A percentile compares a stretch with the other conserved stretches of the same genome.
phyloP scores from a whole-genome alignment of 2,329 filamentous ascomycete genomes.

The Emericellopsis cladophorae region DNA sequence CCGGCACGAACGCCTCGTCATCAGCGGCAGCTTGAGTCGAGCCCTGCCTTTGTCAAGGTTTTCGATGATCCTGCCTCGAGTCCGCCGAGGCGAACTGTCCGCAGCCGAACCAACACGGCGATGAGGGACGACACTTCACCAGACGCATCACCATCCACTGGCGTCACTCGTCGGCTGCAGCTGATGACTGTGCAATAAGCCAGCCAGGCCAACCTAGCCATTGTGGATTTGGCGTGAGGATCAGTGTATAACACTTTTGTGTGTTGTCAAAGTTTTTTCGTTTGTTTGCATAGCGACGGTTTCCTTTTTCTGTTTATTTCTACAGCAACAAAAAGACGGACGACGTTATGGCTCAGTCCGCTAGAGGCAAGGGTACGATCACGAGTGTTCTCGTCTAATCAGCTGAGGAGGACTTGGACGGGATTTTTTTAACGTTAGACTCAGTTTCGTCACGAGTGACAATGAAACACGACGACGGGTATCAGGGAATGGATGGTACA shows the following conservation, averaged over 20 bases:
- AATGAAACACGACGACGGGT: background rate
- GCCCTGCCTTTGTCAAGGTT: conserved; percentile 54
- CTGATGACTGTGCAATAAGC: conserved; percentile 50
- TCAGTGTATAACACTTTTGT: conserved; percentile 13
- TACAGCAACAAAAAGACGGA: background rate
- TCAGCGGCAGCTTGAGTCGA: conserved; percentile 36
- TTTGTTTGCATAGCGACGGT: conserved; percentile 25
- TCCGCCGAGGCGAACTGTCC: conserved; percentile 35
- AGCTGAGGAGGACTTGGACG: background rate
- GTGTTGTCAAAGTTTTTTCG: conserved; percentile 5
- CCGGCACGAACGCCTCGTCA: conserved; percentile 37
- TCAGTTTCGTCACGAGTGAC: background rate
- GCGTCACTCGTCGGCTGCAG: conserved; percentile 41
- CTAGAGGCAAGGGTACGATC: conserved; percentile 2
- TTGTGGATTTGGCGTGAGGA: background rate
- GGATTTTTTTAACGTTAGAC: background rate
- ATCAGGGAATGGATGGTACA: background rate
- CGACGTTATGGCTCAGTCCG: background rate
- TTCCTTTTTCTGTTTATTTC: conserved; percentile 1
- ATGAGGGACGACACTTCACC: conserved; percentile 35
- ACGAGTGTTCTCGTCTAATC: background rate
- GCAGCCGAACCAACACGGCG: conserved; percentile 42
- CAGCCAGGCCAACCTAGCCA: background rate
- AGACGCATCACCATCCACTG: conserved; percentile 37
- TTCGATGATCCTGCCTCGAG: conserved; percentile 50